Evolutionary conservation across 306 rosid species (phyloP).

Genomic region (Cicer yamashitae): DNA sequence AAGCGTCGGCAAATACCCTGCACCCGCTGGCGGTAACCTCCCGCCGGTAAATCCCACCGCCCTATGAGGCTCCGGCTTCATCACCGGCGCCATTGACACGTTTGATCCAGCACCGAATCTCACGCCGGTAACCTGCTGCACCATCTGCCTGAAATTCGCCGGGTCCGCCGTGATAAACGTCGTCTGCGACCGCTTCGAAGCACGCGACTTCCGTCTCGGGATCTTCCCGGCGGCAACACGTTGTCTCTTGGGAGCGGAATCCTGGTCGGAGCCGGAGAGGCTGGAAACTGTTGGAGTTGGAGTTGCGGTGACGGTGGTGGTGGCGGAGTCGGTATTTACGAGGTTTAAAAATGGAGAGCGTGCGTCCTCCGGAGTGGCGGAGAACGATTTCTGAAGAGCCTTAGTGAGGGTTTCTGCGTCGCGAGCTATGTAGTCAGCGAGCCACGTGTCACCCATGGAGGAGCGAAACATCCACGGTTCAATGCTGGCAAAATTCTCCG

Average conservation of each 20-base stretch:
- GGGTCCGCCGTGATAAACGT: constrained; percentile 93
- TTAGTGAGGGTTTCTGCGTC: constrained; percentile 62
- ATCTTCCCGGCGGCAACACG: constrained; percentile 49
- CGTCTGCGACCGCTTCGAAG: constrained; percentile 82
- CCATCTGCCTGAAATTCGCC: constrained; percentile 89
- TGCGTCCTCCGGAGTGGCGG: constrained; percentile 17
- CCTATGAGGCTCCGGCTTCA: constrained; percentile 88
- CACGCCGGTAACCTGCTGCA: constrained; percentile 91
- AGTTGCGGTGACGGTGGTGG: constrained; percentile 46
- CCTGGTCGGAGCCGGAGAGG: constrained; percentile 73
- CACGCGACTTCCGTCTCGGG: constrained; percentile 77
- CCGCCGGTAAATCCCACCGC: constrained; percentile 12
- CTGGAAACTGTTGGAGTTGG: constrained; percentile 64
- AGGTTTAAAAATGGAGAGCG: constrained; percentile 41
- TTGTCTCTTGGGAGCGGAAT: constrained; percentile 47
- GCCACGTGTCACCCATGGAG: constrained; percentile 56
- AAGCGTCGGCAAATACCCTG: constrained; percentile 73
- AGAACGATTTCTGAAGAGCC: constrained; percentile 70
- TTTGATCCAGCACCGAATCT: constrained; percentile 46
- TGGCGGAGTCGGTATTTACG: constrained; percentile 42
- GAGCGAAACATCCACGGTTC: constrained; percentile 62
- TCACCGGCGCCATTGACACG: constrained; percentile 49
- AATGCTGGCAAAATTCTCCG: constrained; percentile 57
- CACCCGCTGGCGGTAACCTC: constrained; percentile 32
- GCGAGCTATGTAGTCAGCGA: constrained; percentile 58